phyloP scores from a whole-genome alignment of 305 asterid genomes.

The Fraxinus baroniana region DNA sequence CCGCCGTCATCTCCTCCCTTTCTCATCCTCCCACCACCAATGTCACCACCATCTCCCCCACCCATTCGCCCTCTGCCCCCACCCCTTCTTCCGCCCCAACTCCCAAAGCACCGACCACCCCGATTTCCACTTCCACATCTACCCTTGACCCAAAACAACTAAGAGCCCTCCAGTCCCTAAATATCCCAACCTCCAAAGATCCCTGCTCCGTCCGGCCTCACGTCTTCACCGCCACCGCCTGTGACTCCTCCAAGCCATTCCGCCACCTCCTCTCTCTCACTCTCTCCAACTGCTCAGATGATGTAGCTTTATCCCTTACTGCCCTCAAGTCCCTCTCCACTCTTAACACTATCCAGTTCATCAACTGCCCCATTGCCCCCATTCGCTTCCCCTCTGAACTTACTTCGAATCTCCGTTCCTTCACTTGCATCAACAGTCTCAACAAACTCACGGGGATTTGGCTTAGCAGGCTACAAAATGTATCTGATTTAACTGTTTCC shows the following conservation, averaged over 20 bases:
- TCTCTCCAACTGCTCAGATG: slow-evolving; percentile 79
- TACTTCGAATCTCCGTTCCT: slow-evolving; percentile 50
- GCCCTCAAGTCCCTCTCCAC: slow-evolving; percentile 80
- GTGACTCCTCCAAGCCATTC: slow-evolving; percentile 73
- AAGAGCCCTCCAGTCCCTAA: slow-evolving; percentile 74
- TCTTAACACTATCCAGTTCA: slow-evolving; percentile 51
- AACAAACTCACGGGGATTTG: slow-evolving; percentile 66
- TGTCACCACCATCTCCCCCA: slow-evolving; percentile 24
- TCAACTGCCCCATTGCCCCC: slow-evolving; percentile 69
- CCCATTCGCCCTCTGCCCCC: slow-evolving; percentile 27
- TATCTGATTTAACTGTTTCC: slow-evolving; percentile 59
- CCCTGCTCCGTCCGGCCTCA: slow-evolving; percentile 64
- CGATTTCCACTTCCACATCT: slow-evolving; percentile 43
- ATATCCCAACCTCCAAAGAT: slow-evolving; percentile 60
- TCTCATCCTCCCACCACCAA: slow-evolving; percentile 15
- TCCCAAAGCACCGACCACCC: slow-evolving; percentile 28
- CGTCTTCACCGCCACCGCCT: slow-evolving; percentile 37
- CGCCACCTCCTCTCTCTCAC: slow-evolving; percentile 79
- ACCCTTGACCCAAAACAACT: slow-evolving; percentile 85
- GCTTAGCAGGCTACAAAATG: slow-evolving; percentile 52
- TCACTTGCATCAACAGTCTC: slow-evolving; percentile 75
- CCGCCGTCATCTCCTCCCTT: background rate
- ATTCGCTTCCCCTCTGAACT: slow-evolving; percentile 66
- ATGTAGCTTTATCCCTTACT: slow-evolving; percentile 56
- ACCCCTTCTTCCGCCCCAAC: slow-evolving; percentile 25